These are phyloP conservation scores for Calendula officinalis DNA, from an alignment of 129 eudicot species.

Conservation along the genomic window DNA sequence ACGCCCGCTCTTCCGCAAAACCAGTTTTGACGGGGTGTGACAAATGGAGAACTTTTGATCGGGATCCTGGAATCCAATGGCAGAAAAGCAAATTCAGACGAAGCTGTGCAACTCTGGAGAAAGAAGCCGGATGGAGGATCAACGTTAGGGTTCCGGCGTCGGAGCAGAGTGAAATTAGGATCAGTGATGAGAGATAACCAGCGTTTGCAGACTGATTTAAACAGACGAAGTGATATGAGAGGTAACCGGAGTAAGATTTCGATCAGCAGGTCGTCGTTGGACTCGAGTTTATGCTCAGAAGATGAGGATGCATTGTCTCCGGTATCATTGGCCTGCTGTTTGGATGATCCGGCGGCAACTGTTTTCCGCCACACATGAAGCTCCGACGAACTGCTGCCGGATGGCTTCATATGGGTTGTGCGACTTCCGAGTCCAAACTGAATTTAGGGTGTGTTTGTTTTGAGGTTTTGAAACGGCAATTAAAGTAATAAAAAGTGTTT, in stretches of 20 bases:
- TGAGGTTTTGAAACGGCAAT: too few relatives aligned
- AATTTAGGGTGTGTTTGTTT: too few relatives aligned
- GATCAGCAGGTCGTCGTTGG: slow-evolving; percentile 1
- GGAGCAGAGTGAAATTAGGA: slow-evolving; percentile 2
- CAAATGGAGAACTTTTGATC: too few relatives aligned
- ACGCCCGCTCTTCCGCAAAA: too few relatives aligned
- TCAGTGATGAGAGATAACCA: slow-evolving; percentile 12
- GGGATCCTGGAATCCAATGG: neutral
- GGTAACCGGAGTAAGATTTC: slow-evolving; percentile 15
- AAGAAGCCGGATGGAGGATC: slow-evolving; percentile 7
- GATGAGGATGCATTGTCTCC: neutral
- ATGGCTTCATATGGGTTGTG: neutral
- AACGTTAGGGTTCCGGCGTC: slow-evolving; percentile 1
- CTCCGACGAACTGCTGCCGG: neutral
- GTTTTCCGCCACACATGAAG: neutral
- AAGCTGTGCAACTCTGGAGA: neutral
- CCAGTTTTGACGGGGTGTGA: too few relatives aligned
- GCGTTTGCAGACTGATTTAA: slow-evolving; percentile 9
- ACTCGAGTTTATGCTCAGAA: neutral
- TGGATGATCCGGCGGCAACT: neutral
- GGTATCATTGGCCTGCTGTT: neutral
- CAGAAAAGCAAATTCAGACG: neutral
- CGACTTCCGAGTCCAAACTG: too few relatives aligned
- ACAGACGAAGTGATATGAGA: neutral
- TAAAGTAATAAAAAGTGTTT: too few relatives aligned